These are phyloP conservation scores for Venturia asperata DNA, from an alignment of 2,329 filamentous ascomycete species.

Conservation along the genomic window DNA sequence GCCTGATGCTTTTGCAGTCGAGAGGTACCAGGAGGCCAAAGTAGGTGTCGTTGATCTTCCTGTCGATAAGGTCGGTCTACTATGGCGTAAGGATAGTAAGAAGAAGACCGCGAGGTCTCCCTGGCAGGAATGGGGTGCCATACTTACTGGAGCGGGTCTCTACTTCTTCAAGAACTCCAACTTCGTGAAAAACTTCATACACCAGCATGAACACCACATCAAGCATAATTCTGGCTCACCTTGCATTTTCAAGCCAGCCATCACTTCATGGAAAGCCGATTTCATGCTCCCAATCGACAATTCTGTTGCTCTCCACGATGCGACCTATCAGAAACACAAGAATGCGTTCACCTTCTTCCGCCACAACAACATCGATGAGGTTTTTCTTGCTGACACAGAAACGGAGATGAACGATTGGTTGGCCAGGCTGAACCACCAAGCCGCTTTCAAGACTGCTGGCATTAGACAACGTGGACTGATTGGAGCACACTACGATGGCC, in stretches of 20 bases:
- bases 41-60: conserved; percentile 96
- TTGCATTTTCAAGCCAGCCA: conserved; percentile 81
- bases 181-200: conserved; percentile 87
- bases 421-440: conserved; percentile 90
- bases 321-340: conserved; percentile 89
- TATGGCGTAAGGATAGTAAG: conserved; percentile 92
- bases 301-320: conserved; percentile 80
- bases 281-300: conserved; percentile 88
- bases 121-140: conserved; percentile 98
- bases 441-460: conserved; percentile 84
- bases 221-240: conserved; percentile 68
- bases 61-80: conserved; percentile 85
- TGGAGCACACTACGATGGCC: conserved; percentile 77
- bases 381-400: conserved; percentile 84
- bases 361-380: conserved; percentile 79
- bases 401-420: conserved; percentile 95
- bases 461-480: conserved; percentile 84
- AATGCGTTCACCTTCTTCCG: conserved; percentile 88
- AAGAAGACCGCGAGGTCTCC: conserved; percentile 91
- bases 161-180: conserved; percentile 92
- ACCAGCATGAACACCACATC: conserved; percentile 76
- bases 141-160: conserved; percentile 91
- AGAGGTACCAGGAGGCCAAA: conserved; percentile 78
- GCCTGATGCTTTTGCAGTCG: conserved; percentile 85
- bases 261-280: conserved; percentile 90